Evolutionary conservation across 371 early-diverging fungal species (phyloP).

Genomic region (Apophysomyces variabilis): DNA sequence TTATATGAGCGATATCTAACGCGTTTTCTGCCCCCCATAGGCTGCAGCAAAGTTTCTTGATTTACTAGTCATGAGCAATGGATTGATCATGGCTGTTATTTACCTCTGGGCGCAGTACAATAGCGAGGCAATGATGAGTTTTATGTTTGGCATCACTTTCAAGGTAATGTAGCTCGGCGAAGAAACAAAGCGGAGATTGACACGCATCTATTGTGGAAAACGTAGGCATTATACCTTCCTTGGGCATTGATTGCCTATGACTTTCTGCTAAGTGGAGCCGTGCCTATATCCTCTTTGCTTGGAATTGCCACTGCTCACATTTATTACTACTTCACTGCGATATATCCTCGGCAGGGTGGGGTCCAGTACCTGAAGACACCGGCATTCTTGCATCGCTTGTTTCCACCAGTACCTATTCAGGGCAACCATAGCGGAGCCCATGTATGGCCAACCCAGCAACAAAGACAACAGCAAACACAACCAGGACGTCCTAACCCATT

Average conservation of each 20-base stretch:
- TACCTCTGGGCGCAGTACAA: conserved; percentile 82
- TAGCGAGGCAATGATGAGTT: conserved; percentile 66
- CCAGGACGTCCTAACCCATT: conserved; percentile 23
- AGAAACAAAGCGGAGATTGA: not conserved
- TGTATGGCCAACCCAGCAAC: conserved; percentile 8
- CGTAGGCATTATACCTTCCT: conserved; percentile 69
- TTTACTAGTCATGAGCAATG: conserved; percentile 40
- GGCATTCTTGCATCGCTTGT: conserved; percentile 44
- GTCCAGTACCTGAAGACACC: conserved; percentile 60
- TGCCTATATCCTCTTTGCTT: conserved; percentile 16
- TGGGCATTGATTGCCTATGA: conserved; percentile 68
- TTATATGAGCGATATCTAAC: no score
- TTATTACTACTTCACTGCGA: conserved; percentile 57
- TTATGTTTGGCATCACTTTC: conserved; percentile 85
- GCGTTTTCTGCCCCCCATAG: not conserved
- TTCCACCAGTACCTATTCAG: conserved; percentile 35
- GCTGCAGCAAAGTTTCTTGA: conserved; percentile 32
- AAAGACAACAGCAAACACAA: conserved; percentile 9
- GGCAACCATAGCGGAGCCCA: conserved; percentile 18
- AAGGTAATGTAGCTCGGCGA: conserved; percentile 54
- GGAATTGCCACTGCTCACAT: conserved; percentile 61
- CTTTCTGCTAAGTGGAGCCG: conserved; percentile 27
- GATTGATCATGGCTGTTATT: conserved; percentile 66
- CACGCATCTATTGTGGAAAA: not conserved
- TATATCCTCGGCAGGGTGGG: conserved; percentile 65